Base-by-base conservation (phyloP, 1,139 yeast genomes). In the Pichia sp. region DNA sequence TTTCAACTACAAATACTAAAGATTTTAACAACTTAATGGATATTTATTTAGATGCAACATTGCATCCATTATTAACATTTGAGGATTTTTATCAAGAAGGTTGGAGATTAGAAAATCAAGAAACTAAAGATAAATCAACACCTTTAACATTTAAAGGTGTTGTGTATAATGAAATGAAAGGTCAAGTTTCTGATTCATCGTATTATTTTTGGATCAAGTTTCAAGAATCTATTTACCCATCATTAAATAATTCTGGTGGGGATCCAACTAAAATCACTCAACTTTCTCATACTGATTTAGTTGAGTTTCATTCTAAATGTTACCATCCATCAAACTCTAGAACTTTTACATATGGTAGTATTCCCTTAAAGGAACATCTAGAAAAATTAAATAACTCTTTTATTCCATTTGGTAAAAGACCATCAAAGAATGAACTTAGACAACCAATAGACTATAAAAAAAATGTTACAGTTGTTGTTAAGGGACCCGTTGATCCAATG, bases 81-180 rank as follows among this genome's bases (percentile, higher is more conserved):
- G 84, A 84, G 51, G 99, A 95, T 68, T 93, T 93, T 65, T 76
- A 79, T 59, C 99, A 95, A 71, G 99, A 93, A 71, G 99, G 99
- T 42, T 93, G 99, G 99, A 80, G 99, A 67, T 72, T 95, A 46
- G 99, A 93, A 67, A 82, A 88, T 60, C 80, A 80, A 52, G 76
- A 74, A 48, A 70, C 82, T 6, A 67, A 74, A 16, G 91, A 91
- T 63, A 71, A 73, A 10, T 57, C 62, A 0, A 75, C 87, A 19
- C 86, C 88, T 1, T 67, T 93, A 47, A 75, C 73, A 10, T 89
- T 88, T 67, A 93, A 93, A 69, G 99, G 99, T 42, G 99, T 93
- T 36, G 99, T 93, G 1, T 93, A 87, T 68, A 93, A 93, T 65
- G 99, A 93, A 71, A 93, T 93, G 99, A 93, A 95, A 69, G 99